Conservation (phyloP, 495 filamentous ascomycete genomes). For the Glonium stellatum region DNA sequence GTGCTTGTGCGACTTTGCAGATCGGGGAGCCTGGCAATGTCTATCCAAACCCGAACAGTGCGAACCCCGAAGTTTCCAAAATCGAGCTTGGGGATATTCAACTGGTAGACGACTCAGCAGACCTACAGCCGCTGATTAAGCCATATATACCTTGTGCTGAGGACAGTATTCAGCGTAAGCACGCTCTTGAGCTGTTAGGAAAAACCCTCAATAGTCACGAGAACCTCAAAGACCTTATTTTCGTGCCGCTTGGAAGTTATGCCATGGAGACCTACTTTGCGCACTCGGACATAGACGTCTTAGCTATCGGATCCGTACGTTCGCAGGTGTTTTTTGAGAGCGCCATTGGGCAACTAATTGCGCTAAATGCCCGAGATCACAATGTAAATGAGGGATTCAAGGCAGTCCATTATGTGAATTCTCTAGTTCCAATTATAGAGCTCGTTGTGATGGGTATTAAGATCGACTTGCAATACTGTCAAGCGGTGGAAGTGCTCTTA, state of each 20-base stretch:
- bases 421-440: conserved; percentile 34
- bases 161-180: neutral
- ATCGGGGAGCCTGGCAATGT: neutral
- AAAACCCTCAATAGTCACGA: neutral
- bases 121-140: neutral
- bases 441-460: conserved; percentile 44
- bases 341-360: neutral
- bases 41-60: neutral
- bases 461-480: conserved; percentile 55
- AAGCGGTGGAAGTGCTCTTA: conserved; percentile 43
- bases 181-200: neutral
- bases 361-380: neutral
- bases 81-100: neutral
- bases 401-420: neutral
- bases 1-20: neutral
- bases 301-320: neutral
- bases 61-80: neutral
- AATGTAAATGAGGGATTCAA: neutral
- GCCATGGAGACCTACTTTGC: neutral
- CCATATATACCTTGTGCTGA: neutral
- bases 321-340: neutral
- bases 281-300: neutral
- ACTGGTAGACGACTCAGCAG: neutral
- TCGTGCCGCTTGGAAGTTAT: neutral
- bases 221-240: neutral